phyloP scores from a whole-genome alignment of 768 basidiomycete genomes.

The Imleria badia region DNA sequence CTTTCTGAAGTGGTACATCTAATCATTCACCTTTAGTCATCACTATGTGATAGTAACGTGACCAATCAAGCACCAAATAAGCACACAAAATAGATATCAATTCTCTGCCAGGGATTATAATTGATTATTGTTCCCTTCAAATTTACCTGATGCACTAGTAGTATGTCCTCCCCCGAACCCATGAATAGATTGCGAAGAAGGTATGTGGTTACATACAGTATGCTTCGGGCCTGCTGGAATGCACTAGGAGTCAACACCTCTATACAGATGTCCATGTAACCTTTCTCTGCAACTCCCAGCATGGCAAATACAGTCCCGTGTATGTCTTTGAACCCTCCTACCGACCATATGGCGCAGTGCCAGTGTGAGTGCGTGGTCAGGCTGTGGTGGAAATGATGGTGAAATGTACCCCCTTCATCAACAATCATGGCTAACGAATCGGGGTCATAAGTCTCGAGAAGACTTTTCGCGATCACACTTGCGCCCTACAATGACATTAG shows the following conservation, averaged over 20 bases:
- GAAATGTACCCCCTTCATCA: slow-evolving; percentile 52
- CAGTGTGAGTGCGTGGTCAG: neutral
- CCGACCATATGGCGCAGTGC: neutral
- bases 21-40: no score
- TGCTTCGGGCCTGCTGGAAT: slow-evolving; percentile 54
- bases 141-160: no score
- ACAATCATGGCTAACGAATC: slow-evolving; percentile 53
- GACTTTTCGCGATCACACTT: slow-evolving; percentile 34
- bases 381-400: neutral
- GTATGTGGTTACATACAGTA: slow-evolving; percentile 36
- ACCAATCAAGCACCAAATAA: no score
- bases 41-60: no score
- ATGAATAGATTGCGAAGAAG: neutral
- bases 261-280: slow-evolving; percentile 42
- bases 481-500: slow-evolving; percentile 39
- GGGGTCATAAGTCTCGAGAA: slow-evolving; percentile 46
- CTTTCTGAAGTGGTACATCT: no score
- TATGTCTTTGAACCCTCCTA: slow-evolving; percentile 29
- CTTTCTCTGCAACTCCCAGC: slow-evolving; percentile 40
- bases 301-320: slow-evolving; percentile 34
- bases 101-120: no score
- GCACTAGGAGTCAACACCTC: slow-evolving; percentile 46
- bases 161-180: slow-evolving; percentile 19
- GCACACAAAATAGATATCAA: no score
- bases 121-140: no score